phyloP scores from a whole-genome alignment of 257 asterid genomes.

The Galeopsis tetrahit region DNA sequence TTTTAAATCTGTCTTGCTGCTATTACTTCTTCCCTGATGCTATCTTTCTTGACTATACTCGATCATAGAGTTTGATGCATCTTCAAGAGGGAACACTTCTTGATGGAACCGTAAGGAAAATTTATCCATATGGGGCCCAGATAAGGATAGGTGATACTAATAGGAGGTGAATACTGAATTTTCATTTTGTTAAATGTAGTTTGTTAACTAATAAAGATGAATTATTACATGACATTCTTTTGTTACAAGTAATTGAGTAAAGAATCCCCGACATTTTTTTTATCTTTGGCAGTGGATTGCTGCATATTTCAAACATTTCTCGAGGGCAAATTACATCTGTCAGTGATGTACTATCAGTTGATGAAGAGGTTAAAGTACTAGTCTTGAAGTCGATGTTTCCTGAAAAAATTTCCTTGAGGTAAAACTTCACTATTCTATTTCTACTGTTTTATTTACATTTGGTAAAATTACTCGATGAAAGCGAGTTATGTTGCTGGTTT shows the following conservation, averaged over 20 bases:
- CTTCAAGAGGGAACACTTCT: conserved; percentile 88
- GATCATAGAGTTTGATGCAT: conserved; percentile 59
- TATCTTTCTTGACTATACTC: conserved; percentile 31
- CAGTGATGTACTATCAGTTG: conserved; percentile 65
- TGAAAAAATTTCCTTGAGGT: conserved; percentile 89
- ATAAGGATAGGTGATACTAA: conserved; percentile 86
- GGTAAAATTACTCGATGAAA: neutral
- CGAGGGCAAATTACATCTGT: conserved; percentile 62
- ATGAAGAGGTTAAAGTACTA: conserved; percentile 81
- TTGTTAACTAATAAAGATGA: conserved; percentile 12
- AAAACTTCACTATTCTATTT: conserved; percentile 20
- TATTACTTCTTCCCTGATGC: conserved; percentile 20
- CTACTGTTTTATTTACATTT: neutral
- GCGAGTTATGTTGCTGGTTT: neutral
- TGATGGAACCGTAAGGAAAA: conserved; percentile 79
- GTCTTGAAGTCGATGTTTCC: conserved; percentile 79
- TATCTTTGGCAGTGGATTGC: conserved; percentile 70
- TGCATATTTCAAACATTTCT: conserved; percentile 82
- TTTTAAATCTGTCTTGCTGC: conserved; percentile 8
- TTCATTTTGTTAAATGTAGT: neutral
- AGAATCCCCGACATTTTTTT: neutral
- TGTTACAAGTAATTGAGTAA: conserved; percentile 13
- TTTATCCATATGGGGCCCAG: conserved; percentile 91
- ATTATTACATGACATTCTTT: neutral
- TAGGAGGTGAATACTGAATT: conserved; percentile 63